phyloP scores from a whole-genome alignment of 768 basidiomycete genomes.

The Mycena pura region DNA sequence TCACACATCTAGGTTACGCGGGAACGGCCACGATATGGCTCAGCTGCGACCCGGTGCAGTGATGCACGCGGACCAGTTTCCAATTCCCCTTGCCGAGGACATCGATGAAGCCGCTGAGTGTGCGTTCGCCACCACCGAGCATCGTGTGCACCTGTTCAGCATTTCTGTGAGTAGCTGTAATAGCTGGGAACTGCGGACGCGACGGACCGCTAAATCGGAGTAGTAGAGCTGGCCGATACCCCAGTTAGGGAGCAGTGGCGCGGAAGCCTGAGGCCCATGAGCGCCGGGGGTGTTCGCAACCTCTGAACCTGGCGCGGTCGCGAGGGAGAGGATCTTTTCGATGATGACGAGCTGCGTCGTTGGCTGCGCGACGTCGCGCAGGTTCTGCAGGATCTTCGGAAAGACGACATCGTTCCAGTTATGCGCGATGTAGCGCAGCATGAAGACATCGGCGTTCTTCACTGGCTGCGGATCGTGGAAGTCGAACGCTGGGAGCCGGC shows the following conservation, averaged over 20 bases:
- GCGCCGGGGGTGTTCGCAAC: constrained; percentile 11
- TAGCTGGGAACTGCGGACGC: neutral
- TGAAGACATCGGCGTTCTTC: constrained; percentile 33
- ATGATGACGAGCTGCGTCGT: constrained; percentile 35
- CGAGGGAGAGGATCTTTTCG: constrained; percentile 30
- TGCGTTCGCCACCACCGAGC: constrained; percentile 22
- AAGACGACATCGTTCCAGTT: constrained; percentile 36
- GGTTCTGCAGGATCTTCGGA: constrained; percentile 33
- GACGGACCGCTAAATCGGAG: constrained; percentile 16
- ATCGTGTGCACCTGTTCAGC: constrained; percentile 8
- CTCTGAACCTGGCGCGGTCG: neutral
- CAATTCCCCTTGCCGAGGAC: constrained; percentile 5
- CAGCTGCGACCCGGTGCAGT: neutral
- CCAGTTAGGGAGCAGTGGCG: constrained; percentile 19
- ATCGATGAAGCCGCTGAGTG: constrained; percentile 2
- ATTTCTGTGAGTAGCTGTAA: neutral
- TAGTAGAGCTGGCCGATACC: constrained; percentile 13
- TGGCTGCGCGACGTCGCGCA: constrained; percentile 32
- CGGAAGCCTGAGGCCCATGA: neutral
- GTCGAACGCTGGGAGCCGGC: constrained; percentile 25
- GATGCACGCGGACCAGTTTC: constrained; percentile 17
- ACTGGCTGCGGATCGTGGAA: constrained; percentile 29
- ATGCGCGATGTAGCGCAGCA: constrained; percentile 36
- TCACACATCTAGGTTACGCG: neutral
- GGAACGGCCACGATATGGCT: constrained; percentile 14